Evolutionary conservation across 1,284 basidiomycete genomes (phyloP), one percentile per base, ranked within the genome.

Genomic region (Moesziomyces sp.): DNA sequence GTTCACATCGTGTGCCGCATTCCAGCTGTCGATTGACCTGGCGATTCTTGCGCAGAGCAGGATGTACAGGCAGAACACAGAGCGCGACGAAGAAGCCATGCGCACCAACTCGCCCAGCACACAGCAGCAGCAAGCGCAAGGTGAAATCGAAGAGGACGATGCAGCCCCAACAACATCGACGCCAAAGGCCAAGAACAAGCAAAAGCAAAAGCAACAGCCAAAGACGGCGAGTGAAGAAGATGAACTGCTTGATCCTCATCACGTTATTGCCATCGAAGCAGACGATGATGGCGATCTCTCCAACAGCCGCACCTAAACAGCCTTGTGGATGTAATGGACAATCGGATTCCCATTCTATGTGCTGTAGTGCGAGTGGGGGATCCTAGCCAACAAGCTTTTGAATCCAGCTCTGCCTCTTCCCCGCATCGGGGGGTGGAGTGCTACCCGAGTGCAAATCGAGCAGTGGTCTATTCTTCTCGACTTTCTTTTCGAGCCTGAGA

Each of bases 11-110:
- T 78, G 71, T 58, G 75, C 65, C n/a, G 42, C 69, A 42, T 68
- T 82, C 24, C 83, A 84, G 58, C 70, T 86, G 23, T 79, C 75
- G 10, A 69, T 85, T 42, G 85, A 85, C 70, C 26, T 79, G 21
- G 46, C 81, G 6, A 82, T 85, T 24, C 57, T 77, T 21, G 58
- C 56, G 10, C 85, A 85, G 61, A 77, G 80, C 5, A 71, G 67
- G 24, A 18, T 83, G 43, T 85, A 81, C 53, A 69, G 74, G 8
- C 49, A 75, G 3, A 68, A 85, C 46, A 85, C 84, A 10, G 65
- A 68, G 24, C 19, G 16, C 10, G 83, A 85, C 38, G 61, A 79
- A 24, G 72, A 74, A 35, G 58, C 53, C 24, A 51, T 61, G 49
- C 19, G 38, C 14, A 14, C 24, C 18, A 52, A 56, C 5, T 16